Evolutionary conservation across 108 stramenopile species (phyloP).

Genomic region (Cyclotella kingstonii): DNA sequence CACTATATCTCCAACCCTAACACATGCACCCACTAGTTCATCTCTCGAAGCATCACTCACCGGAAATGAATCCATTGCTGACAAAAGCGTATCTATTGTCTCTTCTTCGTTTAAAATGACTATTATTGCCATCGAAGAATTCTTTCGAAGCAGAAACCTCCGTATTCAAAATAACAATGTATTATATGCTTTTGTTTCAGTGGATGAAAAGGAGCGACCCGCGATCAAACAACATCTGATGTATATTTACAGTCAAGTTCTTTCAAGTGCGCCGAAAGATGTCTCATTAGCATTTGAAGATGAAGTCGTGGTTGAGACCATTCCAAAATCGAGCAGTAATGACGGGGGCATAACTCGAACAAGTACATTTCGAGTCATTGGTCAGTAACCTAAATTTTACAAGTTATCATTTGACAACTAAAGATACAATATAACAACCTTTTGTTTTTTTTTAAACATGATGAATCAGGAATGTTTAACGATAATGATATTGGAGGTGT

Average conservation of each 20-base stretch:
- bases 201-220: conserved; percentile 28
- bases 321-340: not conserved
- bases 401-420: conserved; percentile 1
- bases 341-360: conserved; percentile 14
- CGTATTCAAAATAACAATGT: conserved; percentile 5
- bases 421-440: too few relatives aligned
- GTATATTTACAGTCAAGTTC: conserved; percentile 11
- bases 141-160: conserved; percentile 2
- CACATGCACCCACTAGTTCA: not conserved
- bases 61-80: not conserved
- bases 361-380: conserved; percentile 28
- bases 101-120: conserved; percentile 32
- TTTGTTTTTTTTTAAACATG: not conserved
- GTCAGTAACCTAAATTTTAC: conserved; percentile 9
- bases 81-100: conserved; percentile 19
- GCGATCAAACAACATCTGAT: conserved; percentile 20
- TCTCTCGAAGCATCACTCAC: not conserved
- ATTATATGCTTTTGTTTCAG: conserved; percentile 8
- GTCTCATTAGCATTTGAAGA: conserved; percentile 25
- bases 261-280: conserved; percentile 16
- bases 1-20: not conserved
- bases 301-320: conserved; percentile 17
- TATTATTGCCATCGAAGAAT: conserved; percentile 24
- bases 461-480: conserved; percentile 17
- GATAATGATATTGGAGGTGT: conserved; percentile 1